phyloP scores from a whole-genome alignment of 148 eudicot genomes.

The Limonium bicolor region DNA sequence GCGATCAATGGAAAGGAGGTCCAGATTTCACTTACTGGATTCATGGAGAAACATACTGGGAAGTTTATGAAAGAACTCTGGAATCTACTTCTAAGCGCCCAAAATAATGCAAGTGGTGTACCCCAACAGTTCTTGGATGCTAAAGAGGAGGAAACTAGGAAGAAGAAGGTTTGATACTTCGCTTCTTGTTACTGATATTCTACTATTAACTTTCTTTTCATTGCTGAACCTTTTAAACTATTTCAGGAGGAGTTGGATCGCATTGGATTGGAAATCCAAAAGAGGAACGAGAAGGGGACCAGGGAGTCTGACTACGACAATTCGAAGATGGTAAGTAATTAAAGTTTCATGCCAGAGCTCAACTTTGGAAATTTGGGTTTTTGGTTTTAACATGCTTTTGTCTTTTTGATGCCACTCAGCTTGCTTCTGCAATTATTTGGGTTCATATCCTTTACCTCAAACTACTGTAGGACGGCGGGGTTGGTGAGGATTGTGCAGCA shows the following conservation, averaged over 20 bases:
- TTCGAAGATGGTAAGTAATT: slow-evolving; percentile 49
- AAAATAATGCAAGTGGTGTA: slow-evolving; percentile 85
- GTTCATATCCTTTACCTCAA: slow-evolving; percentile 99
- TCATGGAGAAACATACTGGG: slow-evolving; percentile 97
- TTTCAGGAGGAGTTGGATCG: slow-evolving; percentile 76
- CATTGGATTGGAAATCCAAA: slow-evolving; percentile 60
- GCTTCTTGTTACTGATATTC: not conserved
- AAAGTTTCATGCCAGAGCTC: slow-evolving; percentile 41
- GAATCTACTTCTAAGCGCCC: slow-evolving; percentile 88
- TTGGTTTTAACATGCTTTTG: slow-evolving; percentile 45
- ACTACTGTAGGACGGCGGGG: slow-evolving; percentile 92
- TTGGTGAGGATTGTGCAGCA: slow-evolving; percentile 19
- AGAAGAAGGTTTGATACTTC: slow-evolving; percentile 47
- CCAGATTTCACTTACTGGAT: slow-evolving; percentile 85
- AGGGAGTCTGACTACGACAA: slow-evolving; percentile 40
- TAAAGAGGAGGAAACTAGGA: slow-evolving; percentile 89
- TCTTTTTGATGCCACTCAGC: slow-evolving; percentile 82
- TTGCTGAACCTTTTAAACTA: not conserved
- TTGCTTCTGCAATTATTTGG: slow-evolving; percentile 99
- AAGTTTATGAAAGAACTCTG: slow-evolving; percentile 99
- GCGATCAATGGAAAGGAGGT: slow-evolving; percentile 77
- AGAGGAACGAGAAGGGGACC: slow-evolving; percentile 60
- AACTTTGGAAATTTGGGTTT: slow-evolving; percentile 14
- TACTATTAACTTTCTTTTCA: not conserved
- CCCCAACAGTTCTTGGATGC: slow-evolving; percentile 98